These are phyloP conservation scores for Phytopythium boreale DNA, from an alignment of 352 stramenopile species.

Conservation along the genomic window DNA sequence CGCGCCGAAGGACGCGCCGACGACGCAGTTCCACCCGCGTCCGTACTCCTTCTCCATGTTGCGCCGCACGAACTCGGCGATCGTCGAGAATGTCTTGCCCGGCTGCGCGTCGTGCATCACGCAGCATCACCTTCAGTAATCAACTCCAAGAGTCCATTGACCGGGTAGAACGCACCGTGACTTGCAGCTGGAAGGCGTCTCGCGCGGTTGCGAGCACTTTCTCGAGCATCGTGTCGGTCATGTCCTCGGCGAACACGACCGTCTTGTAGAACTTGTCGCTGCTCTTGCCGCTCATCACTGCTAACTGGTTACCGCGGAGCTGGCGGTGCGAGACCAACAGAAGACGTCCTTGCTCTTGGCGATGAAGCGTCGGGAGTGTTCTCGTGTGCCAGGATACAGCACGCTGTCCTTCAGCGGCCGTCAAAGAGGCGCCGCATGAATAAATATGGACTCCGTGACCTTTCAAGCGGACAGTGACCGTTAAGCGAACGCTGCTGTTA, in stretches of 20 bases:
- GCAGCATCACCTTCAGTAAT: background rate
- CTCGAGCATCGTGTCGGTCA: conserved; percentile 93
- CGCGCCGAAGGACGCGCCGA: conserved; percentile 89
- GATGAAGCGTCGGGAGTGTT: background rate
- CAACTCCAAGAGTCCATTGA: background rate
- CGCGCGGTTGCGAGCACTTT: conserved; percentile 86
- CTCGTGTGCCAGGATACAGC: background rate
- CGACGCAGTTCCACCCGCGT: conserved; percentile 91
- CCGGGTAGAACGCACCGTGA: conserved; percentile 33
- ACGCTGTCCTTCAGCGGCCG: background rate
- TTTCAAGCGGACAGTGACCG: background rate
- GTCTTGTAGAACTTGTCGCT: conserved; percentile 89
- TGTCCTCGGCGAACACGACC: conserved; percentile 93
- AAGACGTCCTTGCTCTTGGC: background rate
- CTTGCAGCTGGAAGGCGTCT: conserved; percentile 91
- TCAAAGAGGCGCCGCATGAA: background rate
- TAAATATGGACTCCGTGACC: background rate
- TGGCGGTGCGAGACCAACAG: no score
- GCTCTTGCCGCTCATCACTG: conserved; percentile 53
- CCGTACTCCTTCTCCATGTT: conserved; percentile 94
- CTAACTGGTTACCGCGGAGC: background rate
- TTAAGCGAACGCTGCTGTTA: background rate
- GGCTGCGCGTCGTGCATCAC: conserved; percentile 35
- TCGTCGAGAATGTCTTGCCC: conserved; percentile 90
- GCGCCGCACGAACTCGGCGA: conserved; percentile 88